These are phyloP conservation scores for Abelmoschus esculentus DNA, from an alignment of 345 rosid genomes.

Conservation along the genomic window DNA sequence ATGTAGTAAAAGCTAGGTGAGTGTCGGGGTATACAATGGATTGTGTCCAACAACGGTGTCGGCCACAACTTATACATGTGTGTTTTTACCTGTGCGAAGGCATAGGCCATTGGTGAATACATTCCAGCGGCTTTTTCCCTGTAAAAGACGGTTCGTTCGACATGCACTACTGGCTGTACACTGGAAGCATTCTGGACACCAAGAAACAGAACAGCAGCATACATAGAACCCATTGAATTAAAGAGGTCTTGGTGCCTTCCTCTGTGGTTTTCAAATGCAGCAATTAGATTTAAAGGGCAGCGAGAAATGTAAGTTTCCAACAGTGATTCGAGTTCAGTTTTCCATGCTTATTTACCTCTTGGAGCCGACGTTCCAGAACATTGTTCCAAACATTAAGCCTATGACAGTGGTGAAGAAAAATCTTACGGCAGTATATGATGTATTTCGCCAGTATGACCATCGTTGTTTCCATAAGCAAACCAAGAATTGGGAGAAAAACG, in stretches of 20 bases:
- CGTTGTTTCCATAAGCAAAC: slow-evolving; percentile 80
- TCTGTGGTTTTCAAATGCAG: slow-evolving; percentile 19
- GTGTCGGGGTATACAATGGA: background rate
- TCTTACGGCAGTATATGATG: slow-evolving; percentile 60
- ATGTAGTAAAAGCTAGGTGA: background rate
- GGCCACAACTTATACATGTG: background rate
- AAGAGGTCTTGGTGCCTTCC: slow-evolving; percentile 37
- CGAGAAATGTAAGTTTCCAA: background rate
- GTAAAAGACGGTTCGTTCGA: slow-evolving; percentile 68
- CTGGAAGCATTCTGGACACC: slow-evolving; percentile 49
- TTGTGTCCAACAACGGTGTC: no score
- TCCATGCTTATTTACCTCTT: slow-evolving; percentile 35
- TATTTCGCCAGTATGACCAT: slow-evolving; percentile 72
- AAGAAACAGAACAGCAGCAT: slow-evolving; percentile 58
- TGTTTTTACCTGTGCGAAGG: slow-evolving; percentile 45
- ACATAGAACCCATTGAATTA: slow-evolving; percentile 79
- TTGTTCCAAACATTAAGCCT: slow-evolving; percentile 53
- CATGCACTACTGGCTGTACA: slow-evolving; percentile 52
- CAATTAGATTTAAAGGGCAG: background rate
- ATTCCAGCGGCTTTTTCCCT: slow-evolving; percentile 76
- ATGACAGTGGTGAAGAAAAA: slow-evolving; percentile 48
- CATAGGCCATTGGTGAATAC: slow-evolving; percentile 73
- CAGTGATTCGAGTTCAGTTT: background rate
- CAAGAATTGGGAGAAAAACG: slow-evolving; percentile 44
- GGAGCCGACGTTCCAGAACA: slow-evolving; percentile 69